Evolutionary conservation across 1,284 basidiomycete genomes (phyloP).

Genomic region (Moesziomyces sp.): DNA sequence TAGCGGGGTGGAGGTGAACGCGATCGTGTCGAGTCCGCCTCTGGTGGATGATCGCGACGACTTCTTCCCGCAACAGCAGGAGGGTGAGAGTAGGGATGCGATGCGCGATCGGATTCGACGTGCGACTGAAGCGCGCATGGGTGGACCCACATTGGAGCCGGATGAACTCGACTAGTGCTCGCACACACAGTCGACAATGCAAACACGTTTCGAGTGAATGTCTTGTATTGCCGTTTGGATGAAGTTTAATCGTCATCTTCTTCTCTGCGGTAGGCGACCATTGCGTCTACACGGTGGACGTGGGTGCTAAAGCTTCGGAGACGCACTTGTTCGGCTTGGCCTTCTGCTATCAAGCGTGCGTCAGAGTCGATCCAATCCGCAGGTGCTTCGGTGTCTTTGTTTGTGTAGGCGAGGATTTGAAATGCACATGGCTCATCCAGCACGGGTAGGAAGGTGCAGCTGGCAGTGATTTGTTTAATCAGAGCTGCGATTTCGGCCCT

Average conservation of each 20-base stretch:
- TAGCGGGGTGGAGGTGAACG: conserved; percentile 19
- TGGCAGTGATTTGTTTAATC: conserved; percentile 97
- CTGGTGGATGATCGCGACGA: conserved; percentile 38
- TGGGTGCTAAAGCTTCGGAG: conserved; percentile 69
- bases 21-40: conserved; percentile 35
- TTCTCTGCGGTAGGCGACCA: conserved; percentile 69
- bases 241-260: conserved; percentile 62
- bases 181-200: no score
- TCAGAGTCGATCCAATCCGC: conserved; percentile 94
- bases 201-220: no score
- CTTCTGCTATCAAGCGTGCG: conserved; percentile 91
- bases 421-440: conserved; percentile 90
- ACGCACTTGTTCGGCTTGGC: conserved; percentile 93
- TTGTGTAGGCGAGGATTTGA: conserved; percentile 91
- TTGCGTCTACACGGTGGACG: conserved; percentile 68
- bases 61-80: conserved; percentile 6
- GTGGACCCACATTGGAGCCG: conserved; percentile 20
- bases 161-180: conserved; percentile 38
- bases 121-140: conserved; percentile 23
- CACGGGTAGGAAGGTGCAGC: conserved; percentile 92
- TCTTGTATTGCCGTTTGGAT: neutral
- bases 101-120: conserved; percentile 30
- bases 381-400: conserved; percentile 78
- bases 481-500: conserved; percentile 97
- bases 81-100: conserved; percentile 8